Evolutionary conservation across 179 eudicot species (phyloP), one percentile per base, ranked within the genome.

Genomic region (Corrigiola litoralis): DNA sequence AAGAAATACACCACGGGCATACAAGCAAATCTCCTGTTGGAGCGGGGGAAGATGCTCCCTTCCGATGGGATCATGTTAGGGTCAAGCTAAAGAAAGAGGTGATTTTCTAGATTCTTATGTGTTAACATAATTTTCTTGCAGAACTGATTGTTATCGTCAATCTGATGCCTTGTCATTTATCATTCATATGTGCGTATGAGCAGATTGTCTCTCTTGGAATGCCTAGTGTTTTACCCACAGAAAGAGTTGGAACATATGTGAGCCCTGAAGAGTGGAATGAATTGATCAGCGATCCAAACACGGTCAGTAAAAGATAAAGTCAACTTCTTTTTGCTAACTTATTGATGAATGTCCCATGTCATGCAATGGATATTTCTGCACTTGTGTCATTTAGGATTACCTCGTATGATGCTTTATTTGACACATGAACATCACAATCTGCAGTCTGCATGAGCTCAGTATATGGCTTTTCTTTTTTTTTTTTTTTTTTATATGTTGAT

Each of bases 11-110:
- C 75, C 96, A 90, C 80, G 99, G 99, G 23, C 97, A 94, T 66
- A 80, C 83, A 51, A 86, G 88, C 74, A 81, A 82, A 75, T 90
- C 97, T 56, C 98, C 98, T 70, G 89, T 94, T 79, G 97, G 97
- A 55, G 99, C 97, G 18, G 99, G 99, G 45, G 96, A 94, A 78
- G 99, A 94, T 76, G 88, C 95, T 44, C 99, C 99, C 13, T 94
- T 94, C 59, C 81, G 99, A 55, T 94, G 99, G 99, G 97, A 94
- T 70, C 99, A 94, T 79, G 99, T 94, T 61, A 84, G 99, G 76
- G 96, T 94, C 51, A 94, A 90, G 78, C 81, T 94, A 37, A 94
- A 94, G 80, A 91, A 86, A 69, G 99, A 94, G 97, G 99, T 86
- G 45, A 33, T 20, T 47, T 63, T 55, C 7, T 17, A 2, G n/a